phyloP scores from a whole-genome alignment of 140 eudicot genomes.

The Oenanthe javanica region DNA sequence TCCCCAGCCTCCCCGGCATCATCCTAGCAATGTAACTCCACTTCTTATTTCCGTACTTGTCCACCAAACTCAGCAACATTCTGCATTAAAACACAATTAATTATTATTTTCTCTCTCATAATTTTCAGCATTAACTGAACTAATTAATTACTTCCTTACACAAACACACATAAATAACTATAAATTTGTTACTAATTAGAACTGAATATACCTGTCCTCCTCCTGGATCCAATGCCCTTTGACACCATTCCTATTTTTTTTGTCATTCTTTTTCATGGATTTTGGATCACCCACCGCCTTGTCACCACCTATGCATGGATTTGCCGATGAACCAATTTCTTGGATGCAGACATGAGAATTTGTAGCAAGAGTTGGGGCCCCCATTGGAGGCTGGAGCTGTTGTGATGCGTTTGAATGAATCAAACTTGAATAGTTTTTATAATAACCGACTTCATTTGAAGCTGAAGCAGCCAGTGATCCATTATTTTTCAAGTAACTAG shows the following conservation, averaged over 20 bases:
- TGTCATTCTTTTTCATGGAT: conserved; percentile 13
- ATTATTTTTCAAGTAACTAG: not conserved
- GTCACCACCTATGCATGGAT: not conserved
- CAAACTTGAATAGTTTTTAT: not conserved
- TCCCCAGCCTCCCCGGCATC: conserved; percentile 61
- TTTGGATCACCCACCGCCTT: conserved; percentile 7
- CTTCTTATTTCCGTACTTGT: conserved; percentile 47
- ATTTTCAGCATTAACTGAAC: not conserved
- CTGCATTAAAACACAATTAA: conserved; percentile 18
- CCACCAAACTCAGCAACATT: conserved; percentile 46
- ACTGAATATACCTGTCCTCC: conserved; percentile 31
- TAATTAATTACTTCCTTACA: not conserved
- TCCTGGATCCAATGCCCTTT: conserved; percentile 37
- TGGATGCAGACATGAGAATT: not conserved
- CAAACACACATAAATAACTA: not conserved
- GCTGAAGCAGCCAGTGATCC: not conserved
- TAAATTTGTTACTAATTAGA: not conserved
- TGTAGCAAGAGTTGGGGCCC: not conserved
- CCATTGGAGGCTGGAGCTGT: not conserved
- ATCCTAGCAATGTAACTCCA: conserved; percentile 55
- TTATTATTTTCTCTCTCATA: no score
- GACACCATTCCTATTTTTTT: conserved; percentile 5
- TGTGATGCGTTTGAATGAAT: not conserved
- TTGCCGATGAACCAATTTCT: not conserved
- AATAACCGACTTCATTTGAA: not conserved